phyloP scores from a whole-genome alignment of 768 basidiomycete genomes.

The Trametes gibbosa region DNA sequence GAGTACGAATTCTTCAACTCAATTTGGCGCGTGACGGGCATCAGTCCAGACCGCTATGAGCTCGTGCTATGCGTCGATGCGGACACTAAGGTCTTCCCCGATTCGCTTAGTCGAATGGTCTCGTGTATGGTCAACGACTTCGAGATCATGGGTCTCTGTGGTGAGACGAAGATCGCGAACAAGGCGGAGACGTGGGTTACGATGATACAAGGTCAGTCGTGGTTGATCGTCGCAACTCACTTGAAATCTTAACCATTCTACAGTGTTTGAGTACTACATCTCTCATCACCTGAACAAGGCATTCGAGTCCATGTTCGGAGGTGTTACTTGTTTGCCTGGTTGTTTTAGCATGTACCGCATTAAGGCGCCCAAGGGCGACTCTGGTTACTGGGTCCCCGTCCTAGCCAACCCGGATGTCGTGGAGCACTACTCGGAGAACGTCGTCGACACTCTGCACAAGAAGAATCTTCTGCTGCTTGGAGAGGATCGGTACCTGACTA shows the following conservation, averaged over 20 bases:
- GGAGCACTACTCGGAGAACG: conserved; percentile 98
- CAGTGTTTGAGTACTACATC: conserved; percentile 99
- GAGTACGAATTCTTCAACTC: conserved; percentile 99
- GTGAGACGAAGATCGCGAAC: conserved; percentile 99
- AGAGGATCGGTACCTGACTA: conserved; percentile 99
- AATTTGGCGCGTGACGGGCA: conserved; percentile 91
- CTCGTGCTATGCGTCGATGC: conserved; percentile 95
- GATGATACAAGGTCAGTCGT: conserved; percentile 93
- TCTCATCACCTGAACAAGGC: conserved; percentile 99
- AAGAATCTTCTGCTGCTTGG: conserved; percentile 96
- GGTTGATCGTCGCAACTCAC: too few relatives aligned
- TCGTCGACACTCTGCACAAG: conserved; percentile 99
- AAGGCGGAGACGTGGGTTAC: conserved; percentile 98
- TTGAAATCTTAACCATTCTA: neutral
- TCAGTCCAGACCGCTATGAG: conserved; percentile 95
- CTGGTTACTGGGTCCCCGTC: conserved; percentile 97
- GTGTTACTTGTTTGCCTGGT: conserved; percentile 98
- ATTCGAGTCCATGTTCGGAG: conserved; percentile 99
- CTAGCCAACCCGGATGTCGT: conserved; percentile 98
- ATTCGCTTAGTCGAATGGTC: conserved; percentile 93
- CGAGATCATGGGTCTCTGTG: conserved; percentile 99
- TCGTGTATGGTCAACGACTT: conserved; percentile 95
- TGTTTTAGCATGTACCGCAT: conserved; percentile 99
- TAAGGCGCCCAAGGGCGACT: conserved; percentile 96
- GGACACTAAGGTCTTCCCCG: conserved; percentile 98